These are phyloP conservation scores for Arxiozyma slooffiae DNA, from an alignment of 1,139 yeast species.

Conservation along the genomic window DNA sequence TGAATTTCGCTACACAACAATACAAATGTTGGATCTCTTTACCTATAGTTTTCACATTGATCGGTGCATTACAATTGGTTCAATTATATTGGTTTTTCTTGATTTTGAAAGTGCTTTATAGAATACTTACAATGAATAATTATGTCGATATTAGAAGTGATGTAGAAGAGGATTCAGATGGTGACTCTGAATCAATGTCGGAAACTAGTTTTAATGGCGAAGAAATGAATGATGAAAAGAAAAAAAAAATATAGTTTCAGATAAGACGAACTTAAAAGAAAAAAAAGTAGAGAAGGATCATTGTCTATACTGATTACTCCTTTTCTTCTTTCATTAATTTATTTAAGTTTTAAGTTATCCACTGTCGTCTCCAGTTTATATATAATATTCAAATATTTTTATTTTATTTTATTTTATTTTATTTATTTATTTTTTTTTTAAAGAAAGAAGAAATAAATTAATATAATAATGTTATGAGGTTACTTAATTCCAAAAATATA, in stretches of 20 bases:
- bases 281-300: no score
- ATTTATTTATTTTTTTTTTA: no score
- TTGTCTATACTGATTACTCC: no score
- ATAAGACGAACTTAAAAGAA: no score
- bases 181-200: constrained; percentile 1
- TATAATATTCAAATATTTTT: neutral
- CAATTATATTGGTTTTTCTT: constrained; percentile 81
- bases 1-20: constrained; percentile 84
- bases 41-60: constrained; percentile 70
- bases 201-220: neutral
- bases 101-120: constrained; percentile 64
- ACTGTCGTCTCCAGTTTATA: neutral
- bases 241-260: neutral
- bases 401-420: no score
- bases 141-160: constrained; percentile 84
- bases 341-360: no score
- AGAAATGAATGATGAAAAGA: neutral
- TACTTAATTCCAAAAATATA: no score
- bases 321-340: no score
- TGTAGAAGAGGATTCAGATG: constrained; percentile 40
- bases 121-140: constrained; percentile 46
- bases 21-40: constrained; percentile 95
- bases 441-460: no score
- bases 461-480: no score
- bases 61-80: constrained; percentile 73